Evolutionary conservation across 2,329 filamentous ascomycete species (phyloP).

Genomic region (Phyllosticta citribraziliensis): DNA sequence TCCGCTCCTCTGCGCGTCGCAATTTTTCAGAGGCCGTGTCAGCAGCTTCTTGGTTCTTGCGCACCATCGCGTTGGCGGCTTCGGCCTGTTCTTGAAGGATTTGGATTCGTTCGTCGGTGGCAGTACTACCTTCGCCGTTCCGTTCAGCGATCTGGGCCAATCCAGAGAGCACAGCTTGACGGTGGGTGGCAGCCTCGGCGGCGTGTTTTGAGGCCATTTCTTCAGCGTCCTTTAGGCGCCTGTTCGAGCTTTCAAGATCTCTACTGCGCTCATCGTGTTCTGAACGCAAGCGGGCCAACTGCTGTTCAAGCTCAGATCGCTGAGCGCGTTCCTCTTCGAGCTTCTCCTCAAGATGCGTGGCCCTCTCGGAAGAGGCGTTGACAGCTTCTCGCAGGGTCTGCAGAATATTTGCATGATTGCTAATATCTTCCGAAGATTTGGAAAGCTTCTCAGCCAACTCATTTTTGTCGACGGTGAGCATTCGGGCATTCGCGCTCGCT

Average conservation of each 20-base stretch:
- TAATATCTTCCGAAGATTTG: constrained; percentile 55
- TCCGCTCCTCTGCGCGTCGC: constrained; percentile 86
- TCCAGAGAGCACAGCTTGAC: constrained; percentile 70
- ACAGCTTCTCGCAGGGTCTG: constrained; percentile 69
- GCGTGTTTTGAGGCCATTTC: constrained; percentile 81
- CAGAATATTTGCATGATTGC: constrained; percentile 62
- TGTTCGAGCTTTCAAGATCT: constrained; percentile 65
- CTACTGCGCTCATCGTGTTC: constrained; percentile 73
- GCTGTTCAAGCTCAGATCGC: constrained; percentile 65
- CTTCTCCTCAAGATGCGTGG: constrained; percentile 65
- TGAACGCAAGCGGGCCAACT: constrained; percentile 63
- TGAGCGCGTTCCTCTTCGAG: constrained; percentile 73
- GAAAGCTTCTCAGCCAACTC: constrained; percentile 62
- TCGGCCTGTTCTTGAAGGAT: constrained; percentile 74
- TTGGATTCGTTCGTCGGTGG: constrained; percentile 48
- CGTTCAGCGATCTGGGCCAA: constrained; percentile 61
- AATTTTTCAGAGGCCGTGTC: constrained; percentile 81
- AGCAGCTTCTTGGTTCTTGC: constrained; percentile 81
- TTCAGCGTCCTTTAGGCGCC: constrained; percentile 74
- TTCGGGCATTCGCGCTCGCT: constrained; percentile 60
- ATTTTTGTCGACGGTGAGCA: constrained; percentile 78
- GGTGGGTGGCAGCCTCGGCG: constrained; percentile 76
- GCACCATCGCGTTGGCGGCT: constrained; percentile 67
- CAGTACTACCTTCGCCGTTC: neutral
- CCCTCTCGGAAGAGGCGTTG: constrained; percentile 67